These are phyloP conservation scores for Ganoderma boninense DNA, from an alignment of 1,284 basidiomycete genomes.

Conservation along the genomic window DNA sequence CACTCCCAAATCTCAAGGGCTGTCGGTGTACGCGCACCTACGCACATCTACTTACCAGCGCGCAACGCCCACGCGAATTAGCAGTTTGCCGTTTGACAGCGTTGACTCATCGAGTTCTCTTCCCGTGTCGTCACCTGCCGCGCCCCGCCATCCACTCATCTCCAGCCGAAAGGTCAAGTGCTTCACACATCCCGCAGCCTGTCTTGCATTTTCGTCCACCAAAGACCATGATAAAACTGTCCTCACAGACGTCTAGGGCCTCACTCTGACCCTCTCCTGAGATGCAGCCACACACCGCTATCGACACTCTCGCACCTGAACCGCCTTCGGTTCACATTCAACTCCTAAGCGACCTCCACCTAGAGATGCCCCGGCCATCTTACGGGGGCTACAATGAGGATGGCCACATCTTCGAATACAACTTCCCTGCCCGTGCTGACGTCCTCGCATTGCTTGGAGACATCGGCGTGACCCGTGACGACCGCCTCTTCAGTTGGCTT, in stretches of 20 bases:
- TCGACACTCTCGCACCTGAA: background rate
- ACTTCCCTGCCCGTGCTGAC: conserved; percentile 42
- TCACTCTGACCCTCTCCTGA: background rate
- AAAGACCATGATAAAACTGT: background rate
- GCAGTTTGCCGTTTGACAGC: background rate
- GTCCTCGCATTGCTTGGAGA: conserved; percentile 50
- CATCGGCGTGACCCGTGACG: conserved; percentile 45
- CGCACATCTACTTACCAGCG: too few relatives aligned
- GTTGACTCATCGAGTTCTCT: too few relatives aligned
- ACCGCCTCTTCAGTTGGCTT: conserved; percentile 46
- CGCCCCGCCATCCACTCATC: background rate
- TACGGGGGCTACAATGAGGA: background rate
- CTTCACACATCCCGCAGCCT: conserved; percentile 3
- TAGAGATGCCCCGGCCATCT: conserved; percentile 37
- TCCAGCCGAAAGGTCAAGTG: background rate
- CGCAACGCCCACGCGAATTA: background rate
- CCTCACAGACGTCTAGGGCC: background rate
- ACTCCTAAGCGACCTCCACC: conserved; percentile 47
- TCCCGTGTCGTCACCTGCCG: background rate
- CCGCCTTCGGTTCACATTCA: conserved; percentile 32
- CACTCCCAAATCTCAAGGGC: too few relatives aligned
- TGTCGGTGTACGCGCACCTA: too few relatives aligned
- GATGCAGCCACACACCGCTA: background rate
- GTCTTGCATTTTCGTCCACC: background rate
- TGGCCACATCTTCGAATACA: conserved; percentile 34